Evolutionary conservation across 306 rosid genomes (phyloP), one percentile per base, ranked within the genome.

Genomic region (Cercis canadensis): DNA sequence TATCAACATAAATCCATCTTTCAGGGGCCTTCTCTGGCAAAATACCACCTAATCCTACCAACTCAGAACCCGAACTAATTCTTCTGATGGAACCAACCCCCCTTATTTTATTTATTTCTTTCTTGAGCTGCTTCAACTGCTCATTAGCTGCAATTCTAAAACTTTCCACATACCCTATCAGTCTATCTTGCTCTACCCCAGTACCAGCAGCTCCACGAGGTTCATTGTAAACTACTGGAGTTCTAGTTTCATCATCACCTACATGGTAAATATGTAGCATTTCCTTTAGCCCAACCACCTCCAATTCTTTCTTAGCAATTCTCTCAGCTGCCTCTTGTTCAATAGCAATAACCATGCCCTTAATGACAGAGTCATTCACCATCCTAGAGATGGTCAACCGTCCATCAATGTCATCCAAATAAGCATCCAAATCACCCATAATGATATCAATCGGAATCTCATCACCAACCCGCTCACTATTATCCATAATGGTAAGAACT

Each of bases 321-420:
- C 73, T 84, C 89, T 89, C 92, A 19, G 72, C 85, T 18, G 97
- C 92, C 69, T 85, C 91, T 56, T 86, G 81, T 60, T 84, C 78
- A 34, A 95, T 58, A 2, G 92, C 96, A 80, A 78, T 77, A 75
- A 95, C 88, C 87, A 86, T 82, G 65, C 96, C 96, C 84, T 81
- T 91, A 51, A 91, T 75, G 57, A 95, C 76, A 13, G 96, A 86
- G 62, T 95, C 97, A 57, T 90, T 87, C 49, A 91, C 99, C 96
- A 91, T 82, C 82, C 96, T 83, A 5, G 97, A 91, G n/a, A 95
- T 73, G 32, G 82, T 81, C 82, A 91, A 56, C 82, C 83, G 79
- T 31, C 82, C 92, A 45, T 80, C 68, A 3, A 95, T 72, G 31
- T 87, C 97, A 57, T 77, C 40, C 51, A 55, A 69, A 81, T 83